Percentiles rank a stretch among this genome's conserved stretches.
phyloP scores from a whole-genome alignment of 2,329 filamentous ascomycete genomes.

The Gnomoniopsis sp. region DNA sequence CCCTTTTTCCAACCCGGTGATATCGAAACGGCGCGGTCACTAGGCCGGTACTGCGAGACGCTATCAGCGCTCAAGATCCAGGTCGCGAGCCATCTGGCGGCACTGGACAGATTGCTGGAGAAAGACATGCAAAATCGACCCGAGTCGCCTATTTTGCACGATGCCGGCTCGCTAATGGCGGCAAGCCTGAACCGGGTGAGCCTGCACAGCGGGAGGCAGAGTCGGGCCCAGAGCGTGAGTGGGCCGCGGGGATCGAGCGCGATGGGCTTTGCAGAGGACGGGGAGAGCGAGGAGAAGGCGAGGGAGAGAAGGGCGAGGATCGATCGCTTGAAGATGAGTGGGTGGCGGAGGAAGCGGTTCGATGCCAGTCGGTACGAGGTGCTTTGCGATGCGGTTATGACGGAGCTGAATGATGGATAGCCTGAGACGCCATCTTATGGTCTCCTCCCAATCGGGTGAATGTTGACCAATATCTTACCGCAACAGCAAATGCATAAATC shows the following conservation, averaged over 20 bases:
- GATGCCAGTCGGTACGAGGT: slow-evolving; percentile 50
- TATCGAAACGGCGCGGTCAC: slow-evolving; percentile 30
- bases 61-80: slow-evolving; percentile 47
- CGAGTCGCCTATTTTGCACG: slow-evolving; percentile 6
- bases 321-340: slow-evolving; percentile 49
- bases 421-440: background rate
- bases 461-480: too few relatives aligned
- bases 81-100: slow-evolving; percentile 44
- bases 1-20: slow-evolving; percentile 27
- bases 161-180: slow-evolving; percentile 1
- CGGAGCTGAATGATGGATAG: slow-evolving; percentile 40
- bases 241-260: slow-evolving; percentile 2
- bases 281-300: slow-evolving; percentile 33
- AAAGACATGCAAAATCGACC: background rate
- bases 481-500: too few relatives aligned
- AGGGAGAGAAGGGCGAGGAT: slow-evolving; percentile 49
- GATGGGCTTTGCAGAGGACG: slow-evolving; percentile 18
- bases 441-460: too few relatives aligned
- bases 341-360: slow-evolving; percentile 56
- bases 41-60: slow-evolving; percentile 48
- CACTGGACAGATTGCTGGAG: slow-evolving; percentile 39
- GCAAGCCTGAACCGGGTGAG: slow-evolving; percentile 1
- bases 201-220: slow-evolving; percentile 8
- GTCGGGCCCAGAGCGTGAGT: background rate
- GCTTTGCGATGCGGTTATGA: slow-evolving; percentile 47